These are phyloP conservation scores for Diaporthe capsici DNA, from an alignment of 2,329 filamentous ascomycete species.

Conservation along the genomic window DNA sequence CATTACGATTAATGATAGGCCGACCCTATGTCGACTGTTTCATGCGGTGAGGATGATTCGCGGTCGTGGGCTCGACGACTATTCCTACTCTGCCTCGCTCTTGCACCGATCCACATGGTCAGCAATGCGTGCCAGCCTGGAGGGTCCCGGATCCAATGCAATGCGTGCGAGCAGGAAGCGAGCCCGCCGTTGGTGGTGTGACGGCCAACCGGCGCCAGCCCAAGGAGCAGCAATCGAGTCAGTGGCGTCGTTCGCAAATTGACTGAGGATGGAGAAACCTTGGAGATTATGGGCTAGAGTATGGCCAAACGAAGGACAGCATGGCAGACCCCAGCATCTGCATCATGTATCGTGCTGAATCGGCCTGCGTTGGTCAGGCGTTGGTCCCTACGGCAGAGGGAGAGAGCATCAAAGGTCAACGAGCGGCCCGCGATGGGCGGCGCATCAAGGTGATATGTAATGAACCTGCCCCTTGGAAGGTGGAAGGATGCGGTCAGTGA, in stretches of 20 bases:
- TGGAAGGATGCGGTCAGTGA: conserved; percentile 39
- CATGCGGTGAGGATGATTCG: conserved; percentile 44
- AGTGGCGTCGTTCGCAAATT: conserved; percentile 36
- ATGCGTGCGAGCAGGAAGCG: conserved; percentile 36
- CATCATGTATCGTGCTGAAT: conserved; percentile 37
- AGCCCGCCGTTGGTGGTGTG: conserved; percentile 37
- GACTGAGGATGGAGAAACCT: conserved; percentile 38
- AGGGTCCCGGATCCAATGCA: conserved; percentile 30
- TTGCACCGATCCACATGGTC: conserved; percentile 49
- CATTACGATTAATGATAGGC: conserved; percentile 41
- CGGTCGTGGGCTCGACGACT: conserved; percentile 31
- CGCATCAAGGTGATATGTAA: conserved; percentile 38
- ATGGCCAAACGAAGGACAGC: conserved; percentile 35
- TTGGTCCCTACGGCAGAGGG: conserved; percentile 30
- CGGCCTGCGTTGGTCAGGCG: conserved; percentile 37
- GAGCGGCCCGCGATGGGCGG: conserved; percentile 17
- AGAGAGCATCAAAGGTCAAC: conserved; percentile 11
- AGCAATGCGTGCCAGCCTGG: conserved; percentile 46
- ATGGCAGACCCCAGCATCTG: conserved; percentile 39
- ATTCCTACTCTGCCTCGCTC: conserved; percentile 41
- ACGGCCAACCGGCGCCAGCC: conserved; percentile 42
- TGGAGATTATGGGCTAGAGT: conserved; percentile 32
- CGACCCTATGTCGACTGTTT: conserved; percentile 42
- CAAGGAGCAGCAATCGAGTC: conserved; percentile 43
- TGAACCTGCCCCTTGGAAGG: conserved; percentile 35